These are phyloP conservation scores for Penicillium glabrum DNA, from an alignment of 2,329 filamentous ascomycete genomes.

Conservation along the genomic window DNA sequence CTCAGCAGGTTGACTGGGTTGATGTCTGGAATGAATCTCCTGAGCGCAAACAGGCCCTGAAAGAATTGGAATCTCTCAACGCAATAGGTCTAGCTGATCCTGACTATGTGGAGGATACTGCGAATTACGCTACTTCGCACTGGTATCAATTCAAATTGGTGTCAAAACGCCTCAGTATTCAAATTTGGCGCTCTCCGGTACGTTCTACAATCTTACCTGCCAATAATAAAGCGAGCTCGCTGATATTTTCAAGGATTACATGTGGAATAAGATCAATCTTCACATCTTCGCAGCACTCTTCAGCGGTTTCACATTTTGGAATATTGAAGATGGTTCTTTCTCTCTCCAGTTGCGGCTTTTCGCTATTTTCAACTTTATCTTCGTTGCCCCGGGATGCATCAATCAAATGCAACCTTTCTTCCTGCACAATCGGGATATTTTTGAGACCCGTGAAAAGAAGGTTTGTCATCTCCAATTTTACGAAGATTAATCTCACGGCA, in stretches of 20 bases:
- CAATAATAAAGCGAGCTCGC: not conserved
- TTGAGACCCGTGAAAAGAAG: conserved; percentile 60
- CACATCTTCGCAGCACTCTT: conserved; percentile 58
- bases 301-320: conserved; percentile 64
- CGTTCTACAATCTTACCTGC: not conserved
- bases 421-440: conserved; percentile 57
- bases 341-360: conserved; percentile 59
- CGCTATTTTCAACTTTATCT: conserved; percentile 64
- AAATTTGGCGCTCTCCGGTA: conserved; percentile 37
- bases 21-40: conserved; percentile 33
- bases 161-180: conserved; percentile 30
- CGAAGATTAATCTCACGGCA: not conserved
- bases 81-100: conserved; percentile 16
- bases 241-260: conserved; percentile 34
- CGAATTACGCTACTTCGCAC: conserved; percentile 39
- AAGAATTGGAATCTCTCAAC: conserved; percentile 29
- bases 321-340: conserved; percentile 52
- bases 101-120: conserved; percentile 31
- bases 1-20: conserved; percentile 31
- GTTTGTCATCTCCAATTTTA: conserved; percentile 8
- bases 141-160: conserved; percentile 43
- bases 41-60: conserved; percentile 26
- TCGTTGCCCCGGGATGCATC: conserved; percentile 59
- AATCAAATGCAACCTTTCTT: conserved; percentile 62
- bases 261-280: conserved; percentile 51